Percentiles rank a stretch among this genome's conserved stretches.
phyloP scores from a whole-genome alignment of 169 alveolate genomes.

The Toxoplasma gondii region DNA sequence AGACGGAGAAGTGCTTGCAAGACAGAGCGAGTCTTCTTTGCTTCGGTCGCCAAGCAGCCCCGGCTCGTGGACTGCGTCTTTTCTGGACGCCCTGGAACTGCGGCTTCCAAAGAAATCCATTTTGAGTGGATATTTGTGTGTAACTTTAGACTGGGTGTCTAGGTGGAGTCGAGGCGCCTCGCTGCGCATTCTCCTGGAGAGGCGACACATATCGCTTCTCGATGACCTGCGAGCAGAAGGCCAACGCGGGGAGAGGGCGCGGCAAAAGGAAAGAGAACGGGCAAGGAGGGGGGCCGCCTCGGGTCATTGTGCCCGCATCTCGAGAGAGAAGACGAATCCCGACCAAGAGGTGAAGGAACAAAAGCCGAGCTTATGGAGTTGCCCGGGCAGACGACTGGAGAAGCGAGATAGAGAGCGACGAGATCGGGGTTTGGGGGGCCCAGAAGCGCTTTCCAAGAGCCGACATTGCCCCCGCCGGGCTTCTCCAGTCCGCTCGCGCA shows the following conservation, averaged over 20 bases:
- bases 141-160: constrained; percentile 67
- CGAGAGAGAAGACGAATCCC: neutral
- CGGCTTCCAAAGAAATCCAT: neutral
- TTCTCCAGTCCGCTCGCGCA: neutral
- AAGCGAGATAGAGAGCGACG: neutral
- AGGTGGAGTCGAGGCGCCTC: constrained; percentile 28
- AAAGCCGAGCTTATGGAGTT: neutral
- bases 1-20: too few relatives aligned
- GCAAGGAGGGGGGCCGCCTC: neutral
- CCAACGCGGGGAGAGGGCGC: neutral
- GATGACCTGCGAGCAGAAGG: neutral
- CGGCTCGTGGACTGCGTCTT: neutral
- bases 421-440: neutral
- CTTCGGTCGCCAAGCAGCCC: too few relatives aligned
- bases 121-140: constrained; percentile 67
- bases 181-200: constrained; percentile 27
- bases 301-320: neutral
- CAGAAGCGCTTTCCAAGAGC: neutral
- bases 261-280: neutral
- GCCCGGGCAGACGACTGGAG: neutral
- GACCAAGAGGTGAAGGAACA: constrained; percentile 29
- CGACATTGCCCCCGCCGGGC: neutral
- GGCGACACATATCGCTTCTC: neutral
- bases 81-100: neutral
- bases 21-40: too few relatives aligned